phyloP scores from a whole-genome alignment of 2,329 filamentous ascomycete genomes.

The Alternaria burnsii region DNA sequence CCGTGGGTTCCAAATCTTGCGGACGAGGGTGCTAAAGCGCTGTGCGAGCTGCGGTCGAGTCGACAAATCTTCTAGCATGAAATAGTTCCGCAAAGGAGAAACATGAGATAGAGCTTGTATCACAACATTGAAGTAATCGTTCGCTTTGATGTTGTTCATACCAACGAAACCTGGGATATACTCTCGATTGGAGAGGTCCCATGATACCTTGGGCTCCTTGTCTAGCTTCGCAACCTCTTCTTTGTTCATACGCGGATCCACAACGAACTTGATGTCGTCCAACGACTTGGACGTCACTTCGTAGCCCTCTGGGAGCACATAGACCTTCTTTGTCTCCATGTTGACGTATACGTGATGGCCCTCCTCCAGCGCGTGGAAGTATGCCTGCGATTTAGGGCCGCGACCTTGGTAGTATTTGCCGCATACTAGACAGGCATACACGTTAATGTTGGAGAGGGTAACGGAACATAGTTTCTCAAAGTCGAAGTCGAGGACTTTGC shows the following conservation, averaged over 20 bases:
- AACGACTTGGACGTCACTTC: constrained; percentile 94
- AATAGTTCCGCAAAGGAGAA: constrained; percentile 85
- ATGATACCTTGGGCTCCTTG: constrained; percentile 68
- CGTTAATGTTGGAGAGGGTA: constrained; percentile 96
- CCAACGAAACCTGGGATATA: constrained; percentile 96
- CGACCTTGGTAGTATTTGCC: constrained; percentile 98
- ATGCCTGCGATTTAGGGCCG: constrained; percentile 92
- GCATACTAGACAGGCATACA: constrained; percentile 96
- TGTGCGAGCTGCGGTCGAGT: constrained; percentile 82
- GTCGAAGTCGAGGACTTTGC: constrained; percentile 93
- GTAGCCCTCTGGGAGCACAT: constrained; percentile 93
- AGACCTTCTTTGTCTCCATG: constrained; percentile 90
- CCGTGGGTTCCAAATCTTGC: constrained; percentile 97
- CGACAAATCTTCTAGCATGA: constrained; percentile 84
- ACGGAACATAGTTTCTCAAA: constrained; percentile 98
- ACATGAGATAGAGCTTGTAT: constrained; percentile 93
- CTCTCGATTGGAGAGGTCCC: constrained; percentile 81
- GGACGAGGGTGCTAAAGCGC: constrained; percentile 85
- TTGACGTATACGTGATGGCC: constrained; percentile 98
- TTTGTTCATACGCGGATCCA: constrained; percentile 85
- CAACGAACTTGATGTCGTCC: constrained; percentile 98
- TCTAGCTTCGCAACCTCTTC: constrained; percentile 84
- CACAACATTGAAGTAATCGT: constrained; percentile 97
- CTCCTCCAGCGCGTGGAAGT: constrained; percentile 95
- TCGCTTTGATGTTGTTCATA: constrained; percentile 99